Percentiles rank a stretch among this genome's conserved stretches.
Conservation (phyloP, 2,329 filamentous ascomycete species). For the Monilinia aucupariae region DNA sequence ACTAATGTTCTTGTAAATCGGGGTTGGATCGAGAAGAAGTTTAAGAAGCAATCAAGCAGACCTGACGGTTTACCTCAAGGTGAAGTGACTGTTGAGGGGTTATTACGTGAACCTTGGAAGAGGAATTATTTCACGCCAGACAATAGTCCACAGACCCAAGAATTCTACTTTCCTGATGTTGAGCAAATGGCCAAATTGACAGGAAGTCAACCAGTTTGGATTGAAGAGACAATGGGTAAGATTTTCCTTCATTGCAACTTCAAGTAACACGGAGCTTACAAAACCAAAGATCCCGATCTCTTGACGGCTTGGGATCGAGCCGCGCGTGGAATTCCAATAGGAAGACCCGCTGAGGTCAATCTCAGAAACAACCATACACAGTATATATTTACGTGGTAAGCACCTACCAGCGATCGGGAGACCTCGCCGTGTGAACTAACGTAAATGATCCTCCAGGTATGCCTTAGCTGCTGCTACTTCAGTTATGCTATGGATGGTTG, state of each 20-base stretch:
- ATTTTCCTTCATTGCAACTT: conserved; percentile 25
- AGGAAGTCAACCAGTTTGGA: conserved; percentile 84
- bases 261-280: not conserved
- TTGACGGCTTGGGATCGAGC: conserved; percentile 70
- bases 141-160: conserved; percentile 74
- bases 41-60: conserved; percentile 58
- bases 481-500: conserved; percentile 94
- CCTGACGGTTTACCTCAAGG: conserved; percentile 61
- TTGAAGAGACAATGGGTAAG: conserved; percentile 90
- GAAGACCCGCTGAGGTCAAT: conserved; percentile 81
- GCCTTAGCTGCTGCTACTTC: conserved; percentile 77
- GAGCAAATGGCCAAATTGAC: conserved; percentile 79
- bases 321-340: conserved; percentile 80
- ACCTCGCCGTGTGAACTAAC: not conserved
- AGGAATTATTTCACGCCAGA: conserved; percentile 97
- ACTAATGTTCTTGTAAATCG: conserved; percentile 80
- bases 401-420: conserved; percentile 19
- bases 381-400: conserved; percentile 98
- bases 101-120: conserved; percentile 87
- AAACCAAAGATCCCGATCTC: conserved; percentile 64
- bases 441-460: conserved; percentile 56
- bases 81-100: conserved; percentile 72
- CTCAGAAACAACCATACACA: conserved; percentile 94
- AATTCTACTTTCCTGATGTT: conserved; percentile 96
- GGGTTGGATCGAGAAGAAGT: conserved; percentile 83